Conservation (phyloP, 2,329 filamentous ascomycete species). For the Ophiostoma tasmaniense region DNA sequence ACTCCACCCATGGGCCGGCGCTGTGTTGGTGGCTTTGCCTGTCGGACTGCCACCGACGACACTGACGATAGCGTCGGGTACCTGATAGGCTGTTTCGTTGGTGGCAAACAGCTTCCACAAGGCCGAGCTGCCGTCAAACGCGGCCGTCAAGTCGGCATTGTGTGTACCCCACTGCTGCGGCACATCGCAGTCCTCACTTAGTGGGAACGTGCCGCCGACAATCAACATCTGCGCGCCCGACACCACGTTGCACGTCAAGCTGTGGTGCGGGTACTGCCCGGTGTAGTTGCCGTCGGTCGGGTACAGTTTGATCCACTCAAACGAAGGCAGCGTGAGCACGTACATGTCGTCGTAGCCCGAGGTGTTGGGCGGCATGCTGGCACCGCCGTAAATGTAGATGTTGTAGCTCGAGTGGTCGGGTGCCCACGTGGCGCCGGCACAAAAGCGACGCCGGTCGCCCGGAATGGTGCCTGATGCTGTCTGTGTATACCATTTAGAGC, state of each 20-base stretch:
- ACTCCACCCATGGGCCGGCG: constrained; percentile 42
- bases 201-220: constrained; percentile 51
- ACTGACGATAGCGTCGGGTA: constrained; percentile 42
- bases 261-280: constrained; percentile 41
- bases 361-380: constrained; percentile 37
- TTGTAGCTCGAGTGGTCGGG: constrained; percentile 55
- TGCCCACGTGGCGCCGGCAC: constrained; percentile 52
- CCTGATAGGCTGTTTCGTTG: constrained; percentile 43
- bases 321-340: constrained; percentile 53
- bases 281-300: constrained; percentile 33
- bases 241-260: constrained; percentile 50
- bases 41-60: constrained; percentile 42
- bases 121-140: constrained; percentile 34
- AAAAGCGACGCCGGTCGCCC: constrained; percentile 47
- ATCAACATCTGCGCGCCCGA: constrained; percentile 52
- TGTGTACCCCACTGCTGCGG: constrained; percentile 46
- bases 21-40: constrained; percentile 46
- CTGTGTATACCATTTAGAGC: constrained; percentile 52
- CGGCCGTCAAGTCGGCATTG: constrained; percentile 45
- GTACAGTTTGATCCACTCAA: constrained; percentile 53
- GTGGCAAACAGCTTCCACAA: constrained; percentile 48
- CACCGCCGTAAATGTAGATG: constrained; percentile 57
- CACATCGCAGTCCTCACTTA: constrained; percentile 42
- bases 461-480: constrained; percentile 46
- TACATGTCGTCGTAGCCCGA: constrained; percentile 54